These are phyloP conservation scores for Malassezia restricta DNA, from an alignment of 1,284 basidiomycete species.

Conservation along the genomic window DNA sequence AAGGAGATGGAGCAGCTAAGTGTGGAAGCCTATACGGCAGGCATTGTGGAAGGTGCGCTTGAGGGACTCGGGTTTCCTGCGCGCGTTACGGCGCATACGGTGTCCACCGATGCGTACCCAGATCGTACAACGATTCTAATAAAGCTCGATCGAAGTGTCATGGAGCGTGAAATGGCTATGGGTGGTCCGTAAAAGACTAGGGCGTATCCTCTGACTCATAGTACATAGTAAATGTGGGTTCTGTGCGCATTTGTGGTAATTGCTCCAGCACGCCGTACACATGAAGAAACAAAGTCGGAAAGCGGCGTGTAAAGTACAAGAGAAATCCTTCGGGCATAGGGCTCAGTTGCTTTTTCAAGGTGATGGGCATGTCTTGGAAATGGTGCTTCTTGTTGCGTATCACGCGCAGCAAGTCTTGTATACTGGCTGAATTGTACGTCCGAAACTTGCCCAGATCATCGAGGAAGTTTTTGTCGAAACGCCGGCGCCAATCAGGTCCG, in stretches of 20 bases:
- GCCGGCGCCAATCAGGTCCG: conserved; percentile 66
- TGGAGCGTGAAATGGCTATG: conserved; percentile 39
- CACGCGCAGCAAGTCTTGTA: conserved; percentile 82
- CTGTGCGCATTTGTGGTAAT: conserved; percentile 32
- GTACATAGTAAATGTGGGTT: conserved; percentile 32
- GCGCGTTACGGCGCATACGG: conserved; percentile 88
- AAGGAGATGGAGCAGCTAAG: conserved; percentile 84
- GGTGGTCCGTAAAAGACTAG: conserved; percentile 13
- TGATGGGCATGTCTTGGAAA: conserved; percentile 85
- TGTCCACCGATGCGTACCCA: conserved; percentile 67
- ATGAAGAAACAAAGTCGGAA: conserved; percentile 78
- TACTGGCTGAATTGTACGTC: conserved; percentile 80
- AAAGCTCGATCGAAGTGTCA: conserved; percentile 36
- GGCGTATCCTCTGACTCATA: conserved; percentile 8
- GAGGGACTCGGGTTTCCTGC: conserved; percentile 92
- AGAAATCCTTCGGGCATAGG: conserved; percentile 84
- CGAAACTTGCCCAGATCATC: conserved; percentile 87
- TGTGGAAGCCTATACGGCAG: conserved; percentile 91
- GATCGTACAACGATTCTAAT: conserved; percentile 48
- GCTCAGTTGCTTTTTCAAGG: conserved; percentile 73
- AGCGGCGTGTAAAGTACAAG: conserved; percentile 81
- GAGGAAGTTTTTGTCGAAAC: conserved; percentile 75
- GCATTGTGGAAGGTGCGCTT: conserved; percentile 89
- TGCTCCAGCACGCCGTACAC: conserved; percentile 66
- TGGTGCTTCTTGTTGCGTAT: conserved; percentile 98